Evolutionary conservation across 169 alveolate genomes (phyloP).

Genomic region (Besnoitia besnoiti): DNA sequence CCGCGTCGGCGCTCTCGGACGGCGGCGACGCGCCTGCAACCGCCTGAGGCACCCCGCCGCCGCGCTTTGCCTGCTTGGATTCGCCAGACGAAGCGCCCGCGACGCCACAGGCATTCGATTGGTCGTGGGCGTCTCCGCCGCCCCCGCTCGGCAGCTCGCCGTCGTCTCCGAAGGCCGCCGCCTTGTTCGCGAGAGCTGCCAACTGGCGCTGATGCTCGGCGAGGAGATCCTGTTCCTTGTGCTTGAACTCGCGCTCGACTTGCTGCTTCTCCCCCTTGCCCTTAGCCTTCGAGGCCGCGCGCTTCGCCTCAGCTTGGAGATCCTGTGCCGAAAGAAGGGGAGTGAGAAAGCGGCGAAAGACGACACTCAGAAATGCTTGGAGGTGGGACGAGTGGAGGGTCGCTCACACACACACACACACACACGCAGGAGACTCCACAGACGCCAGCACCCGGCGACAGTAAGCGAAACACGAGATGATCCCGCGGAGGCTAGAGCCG

Average conservation of each 20-base stretch:
- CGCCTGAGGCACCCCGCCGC: neutral
- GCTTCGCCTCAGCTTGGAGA: neutral
- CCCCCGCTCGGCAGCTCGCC: neutral
- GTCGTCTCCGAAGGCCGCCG: neutral
- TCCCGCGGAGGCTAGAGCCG: no score
- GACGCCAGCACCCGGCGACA: no score
- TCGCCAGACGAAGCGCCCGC: no score
- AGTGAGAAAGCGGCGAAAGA: neutral
- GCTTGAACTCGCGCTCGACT: neutral
- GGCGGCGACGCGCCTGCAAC: neutral
- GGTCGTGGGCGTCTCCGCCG: no score
- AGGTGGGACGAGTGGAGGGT: no score
- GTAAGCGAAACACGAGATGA: no score
- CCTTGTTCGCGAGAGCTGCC: neutral
- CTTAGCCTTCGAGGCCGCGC: neutral
- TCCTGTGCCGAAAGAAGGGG: neutral
- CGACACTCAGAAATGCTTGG: neutral
- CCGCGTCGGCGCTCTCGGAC: neutral
- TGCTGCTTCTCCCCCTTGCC: neutral
- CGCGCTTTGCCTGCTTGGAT: no score
- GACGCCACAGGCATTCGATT: no score
- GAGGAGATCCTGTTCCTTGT: neutral
- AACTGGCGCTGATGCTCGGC: neutral
- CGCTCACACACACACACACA: no score
- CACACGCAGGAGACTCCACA: neutral